Base-by-base conservation (phyloP, 2,329 filamentous ascomycete species). In the Fusarium papillatum region DNA sequence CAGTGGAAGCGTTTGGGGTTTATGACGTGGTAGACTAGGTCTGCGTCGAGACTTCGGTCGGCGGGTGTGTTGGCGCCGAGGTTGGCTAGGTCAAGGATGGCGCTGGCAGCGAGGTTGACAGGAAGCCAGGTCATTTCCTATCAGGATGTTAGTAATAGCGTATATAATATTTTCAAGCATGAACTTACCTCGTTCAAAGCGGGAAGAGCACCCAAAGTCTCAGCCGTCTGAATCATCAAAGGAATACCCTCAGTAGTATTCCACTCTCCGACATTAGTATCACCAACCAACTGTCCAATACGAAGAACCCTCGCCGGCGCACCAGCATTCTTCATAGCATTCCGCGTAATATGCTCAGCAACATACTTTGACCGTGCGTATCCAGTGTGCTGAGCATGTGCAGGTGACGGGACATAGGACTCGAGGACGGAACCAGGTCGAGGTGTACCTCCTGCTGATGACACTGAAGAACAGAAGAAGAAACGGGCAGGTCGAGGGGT, bases 231-330 rank as follows among this genome's bases (percentile, higher is more conserved):
- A 1, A 91, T 82, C 83, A 91, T 88, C 66, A 91, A 79, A 1
- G 90, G 87, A 22, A 90, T 87, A 5, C 87, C 89, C 76, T 90
- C 89, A 0, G 84, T 87, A 1, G 80, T 80, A 75, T 88, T 90
- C 89, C 89, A 90, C 14, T 87, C 79, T 9, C 88, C 89, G 38
- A 84, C 77, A 13, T 81, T 69, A 0, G 84, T 87, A 75, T 90
- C 88, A 1, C 84, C 88, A 13, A 87, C 83, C 55, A 90, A 84
- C 76, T 90, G 89, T 1, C 89, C 89, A 5, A 89, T 81, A 3
- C 89, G 83, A 13, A 89, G 75, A 3, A 88, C 85, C 6, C 83
- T 81, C 3, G 79, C 69, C 0, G 65, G 14, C 0, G 78, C 74
- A 24, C 76, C 75, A 0, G 80, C 78, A 14, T 39, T 34, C 31